phyloP scores from a whole-genome alignment of 148 eudicot genomes.

The Polygonum aviculare region DNA sequence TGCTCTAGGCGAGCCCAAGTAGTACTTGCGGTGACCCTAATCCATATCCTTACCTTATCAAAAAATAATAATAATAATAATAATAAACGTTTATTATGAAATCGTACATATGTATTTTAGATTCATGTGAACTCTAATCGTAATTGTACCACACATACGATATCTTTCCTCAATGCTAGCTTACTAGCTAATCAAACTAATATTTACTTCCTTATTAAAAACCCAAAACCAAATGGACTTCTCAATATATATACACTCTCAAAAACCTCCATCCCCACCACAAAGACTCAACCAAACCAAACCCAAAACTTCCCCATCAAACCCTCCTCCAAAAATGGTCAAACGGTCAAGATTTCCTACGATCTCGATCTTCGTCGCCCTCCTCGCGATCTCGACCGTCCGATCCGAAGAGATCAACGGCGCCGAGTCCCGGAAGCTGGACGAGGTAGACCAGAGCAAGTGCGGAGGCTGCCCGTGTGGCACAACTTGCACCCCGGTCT shows the following conservation, averaged over 20 bases:
- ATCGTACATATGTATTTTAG: not conserved
- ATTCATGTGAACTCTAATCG: too few relatives aligned
- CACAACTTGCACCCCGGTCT: conserved; percentile 20
- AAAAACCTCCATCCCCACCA: not conserved
- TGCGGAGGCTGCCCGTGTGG: conserved; percentile 35
- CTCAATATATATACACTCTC: not conserved
- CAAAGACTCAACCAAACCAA: not conserved
- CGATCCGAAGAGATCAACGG: not conserved
- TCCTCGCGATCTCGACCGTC: not conserved
- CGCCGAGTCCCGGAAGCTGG: conserved; percentile 14
- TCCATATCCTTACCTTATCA: too few relatives aligned
- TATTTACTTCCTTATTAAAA: not conserved
- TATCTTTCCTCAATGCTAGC: not conserved
- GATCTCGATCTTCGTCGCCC: not conserved
- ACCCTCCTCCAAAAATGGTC: not conserved
- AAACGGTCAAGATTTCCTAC: not conserved
- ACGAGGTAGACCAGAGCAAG: conserved; percentile 20
- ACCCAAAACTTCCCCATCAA: not conserved
- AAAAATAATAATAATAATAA: too few relatives aligned
- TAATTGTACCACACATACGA: too few relatives aligned
- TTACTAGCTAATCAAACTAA: not conserved
- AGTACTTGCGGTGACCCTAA: too few relatives aligned
- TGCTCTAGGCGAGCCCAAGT: too few relatives aligned
- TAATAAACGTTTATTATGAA: too few relatives aligned
- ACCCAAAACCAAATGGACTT: not conserved